Conservation (phyloP, 2,329 filamentous ascomycete genomes). For the Colletotrichum navitas region DNA sequence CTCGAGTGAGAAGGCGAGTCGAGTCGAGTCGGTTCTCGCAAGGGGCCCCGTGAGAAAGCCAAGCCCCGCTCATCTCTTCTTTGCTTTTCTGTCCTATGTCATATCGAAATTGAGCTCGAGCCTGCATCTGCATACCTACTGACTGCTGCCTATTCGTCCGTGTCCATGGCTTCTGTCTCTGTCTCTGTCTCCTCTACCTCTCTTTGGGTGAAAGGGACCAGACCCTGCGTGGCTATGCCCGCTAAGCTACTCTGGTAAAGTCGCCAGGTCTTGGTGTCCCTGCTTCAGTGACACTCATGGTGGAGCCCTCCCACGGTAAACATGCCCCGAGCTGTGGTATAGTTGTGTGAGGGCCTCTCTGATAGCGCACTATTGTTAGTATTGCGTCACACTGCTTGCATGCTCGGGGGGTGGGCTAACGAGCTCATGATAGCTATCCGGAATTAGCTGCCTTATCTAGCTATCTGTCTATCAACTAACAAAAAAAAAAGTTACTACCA, state of each 20-base stretch:
- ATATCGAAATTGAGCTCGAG: constrained; percentile 16
- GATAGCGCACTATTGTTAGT: constrained; percentile 24
- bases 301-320: constrained; percentile 25
- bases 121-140: constrained; percentile 28
- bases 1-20: background rate
- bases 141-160: constrained; percentile 5
- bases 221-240: constrained; percentile 42
- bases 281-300: constrained; percentile 31
- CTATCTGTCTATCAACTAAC: constrained; percentile 3
- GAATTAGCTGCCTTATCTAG: too few species aligned
- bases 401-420: constrained; percentile 16
- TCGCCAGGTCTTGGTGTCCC: constrained; percentile 7
- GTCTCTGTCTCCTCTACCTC: constrained; percentile 7
- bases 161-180: constrained; percentile 7
- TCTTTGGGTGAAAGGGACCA: constrained; percentile 39
- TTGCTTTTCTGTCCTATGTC: constrained; percentile 8
- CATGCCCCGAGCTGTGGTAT: constrained; percentile 18
- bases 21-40: constrained; percentile 20
- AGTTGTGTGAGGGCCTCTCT: constrained; percentile 23
- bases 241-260: constrained; percentile 22
- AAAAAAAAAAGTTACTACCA: constrained; percentile 2
- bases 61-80: constrained; percentile 28
- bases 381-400: constrained; percentile 39
- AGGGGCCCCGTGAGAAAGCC: constrained; percentile 28
- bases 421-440: background rate